Evolutionary conservation across 768 basidiomycete species (phyloP).

Genomic region (Leccinum uliginosum): DNA sequence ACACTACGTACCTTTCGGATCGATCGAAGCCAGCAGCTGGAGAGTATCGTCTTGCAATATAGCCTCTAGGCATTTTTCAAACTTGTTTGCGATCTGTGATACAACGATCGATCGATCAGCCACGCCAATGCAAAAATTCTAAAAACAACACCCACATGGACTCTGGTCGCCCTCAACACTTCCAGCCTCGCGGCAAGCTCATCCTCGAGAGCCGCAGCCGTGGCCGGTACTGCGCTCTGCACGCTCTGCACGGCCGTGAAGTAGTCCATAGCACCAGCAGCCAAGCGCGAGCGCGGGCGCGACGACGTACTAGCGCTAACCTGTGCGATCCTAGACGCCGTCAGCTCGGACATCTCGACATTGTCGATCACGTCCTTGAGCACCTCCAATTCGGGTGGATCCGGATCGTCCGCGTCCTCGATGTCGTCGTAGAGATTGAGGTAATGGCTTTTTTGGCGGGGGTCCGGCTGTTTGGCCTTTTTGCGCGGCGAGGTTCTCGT

Average conservation of each 20-base stretch:
- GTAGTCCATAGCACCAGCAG: background rate
- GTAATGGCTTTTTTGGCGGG: background rate
- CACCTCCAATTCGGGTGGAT: conserved; percentile 15
- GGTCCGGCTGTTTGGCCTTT: conserved; percentile 22
- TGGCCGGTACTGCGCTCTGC: background rate
- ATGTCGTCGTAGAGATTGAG: conserved; percentile 28
- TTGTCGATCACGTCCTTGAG: conserved; percentile 10
- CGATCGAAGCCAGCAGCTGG: conserved; percentile 16
- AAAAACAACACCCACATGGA: conserved; percentile 16
- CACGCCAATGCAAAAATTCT: background rate
- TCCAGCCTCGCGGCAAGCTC: conserved; percentile 10
- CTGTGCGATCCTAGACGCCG: conserved; percentile 5
- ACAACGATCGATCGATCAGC: background rate
- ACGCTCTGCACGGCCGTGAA: background rate
- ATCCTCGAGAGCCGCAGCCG: conserved; percentile 3
- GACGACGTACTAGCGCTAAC: conserved; percentile 9
- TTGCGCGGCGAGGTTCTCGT: conserved; percentile 7
- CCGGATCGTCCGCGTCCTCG: conserved; percentile 23
- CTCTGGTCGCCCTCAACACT: conserved; percentile 20
- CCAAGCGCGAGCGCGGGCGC: background rate
- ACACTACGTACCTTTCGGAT: conserved; percentile 16
- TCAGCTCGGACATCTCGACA: background rate
- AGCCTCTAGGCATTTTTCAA: background rate
- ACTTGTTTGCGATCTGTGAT: conserved; percentile 17
- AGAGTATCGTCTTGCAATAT: conserved; percentile 26